Percentiles rank a stretch among this genome's conserved stretches.
These are phyloP conservation scores for Coemansia furcata DNA, from an alignment of 192 early-diverging fungal species.

Conservation along the genomic window DNA sequence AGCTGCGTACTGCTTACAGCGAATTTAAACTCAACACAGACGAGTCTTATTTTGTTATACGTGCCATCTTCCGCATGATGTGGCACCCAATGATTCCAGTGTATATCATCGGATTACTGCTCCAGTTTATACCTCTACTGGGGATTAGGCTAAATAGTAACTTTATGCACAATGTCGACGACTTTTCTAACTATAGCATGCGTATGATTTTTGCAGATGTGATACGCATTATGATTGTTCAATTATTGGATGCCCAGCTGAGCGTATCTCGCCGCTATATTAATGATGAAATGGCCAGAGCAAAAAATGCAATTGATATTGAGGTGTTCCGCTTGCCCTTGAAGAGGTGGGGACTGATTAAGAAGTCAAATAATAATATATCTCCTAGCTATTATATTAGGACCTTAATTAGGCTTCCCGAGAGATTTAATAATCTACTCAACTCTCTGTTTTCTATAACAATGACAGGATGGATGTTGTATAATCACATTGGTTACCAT, in stretches of 20 bases:
- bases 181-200: background rate
- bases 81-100: constrained; percentile 32
- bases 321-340: constrained; percentile 35
- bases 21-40: constrained; percentile 25
- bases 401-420: background rate
- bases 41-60: constrained; percentile 29
- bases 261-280: background rate
- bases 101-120: constrained; percentile 10
- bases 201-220: constrained; percentile 12
- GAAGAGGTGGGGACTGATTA: background rate
- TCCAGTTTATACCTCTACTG: background rate
- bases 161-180: constrained; percentile 19
- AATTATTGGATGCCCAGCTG: background rate
- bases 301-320: constrained; percentile 8
- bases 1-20: background rate
- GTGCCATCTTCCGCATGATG: constrained; percentile 24
- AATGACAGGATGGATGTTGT: constrained; percentile 5
- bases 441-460: background rate
- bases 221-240: background rate
- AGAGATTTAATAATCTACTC: background rate
- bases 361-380: background rate
- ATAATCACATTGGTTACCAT: constrained; percentile 17
- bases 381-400: background rate
- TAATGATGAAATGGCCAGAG: background rate
- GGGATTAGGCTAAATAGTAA: background rate